Base-by-base conservation (phyloP, 129 eudicot genomes). In the Deinandra increscens region DNA sequence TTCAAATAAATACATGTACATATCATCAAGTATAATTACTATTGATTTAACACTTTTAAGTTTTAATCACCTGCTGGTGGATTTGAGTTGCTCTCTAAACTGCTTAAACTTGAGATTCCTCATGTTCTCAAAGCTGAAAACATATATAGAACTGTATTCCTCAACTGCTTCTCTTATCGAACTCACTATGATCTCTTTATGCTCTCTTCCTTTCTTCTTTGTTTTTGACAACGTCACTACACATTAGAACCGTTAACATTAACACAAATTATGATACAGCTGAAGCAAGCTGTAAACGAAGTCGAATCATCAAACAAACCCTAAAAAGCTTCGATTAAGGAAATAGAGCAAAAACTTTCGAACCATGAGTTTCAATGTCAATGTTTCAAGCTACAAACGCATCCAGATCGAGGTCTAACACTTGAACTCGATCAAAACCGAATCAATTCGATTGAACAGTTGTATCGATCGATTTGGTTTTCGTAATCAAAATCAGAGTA, bases 151-250 rank as follows among this genome's bases (percentile, higher is more conserved):
- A 23, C 60, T 81, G 46, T 89, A 94, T 9, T 81, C 69, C 53
- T 94, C 99, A 9, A 74, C 90, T 0, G 97, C 88, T 11, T 89
- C 93, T 13, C 99, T 78, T 29, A 94, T 94, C 13, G 91, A 59
- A 41, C 43, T 89, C 36, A 94, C 92, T 8, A 94, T 86, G 17
- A 22, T 74, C 79, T 94, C 99, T 72, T 94, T 94, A 17, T 89
- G 99, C 71, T 85, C 97, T 50, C 86, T 89, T 17, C 99, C 99
- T 73, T 94, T 94, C 91, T 94, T 94, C 91, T 94, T 94, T 38
- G 97, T 94, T 85, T 94, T 89, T 8, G 99, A 94, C 26, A 89
- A 77, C 14, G 99, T 94, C 79, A 94, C 99, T 94, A 81, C 77
- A 82, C 0, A 56, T 12, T 56, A 0, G 0, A 36, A 56, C 18